Percentiles rank a stretch among this genome's conserved stretches.
These are phyloP conservation scores for Aspergillus ochraceoroseus DNA, from an alignment of 2,329 filamentous ascomycete species.

Conservation along the genomic window DNA sequence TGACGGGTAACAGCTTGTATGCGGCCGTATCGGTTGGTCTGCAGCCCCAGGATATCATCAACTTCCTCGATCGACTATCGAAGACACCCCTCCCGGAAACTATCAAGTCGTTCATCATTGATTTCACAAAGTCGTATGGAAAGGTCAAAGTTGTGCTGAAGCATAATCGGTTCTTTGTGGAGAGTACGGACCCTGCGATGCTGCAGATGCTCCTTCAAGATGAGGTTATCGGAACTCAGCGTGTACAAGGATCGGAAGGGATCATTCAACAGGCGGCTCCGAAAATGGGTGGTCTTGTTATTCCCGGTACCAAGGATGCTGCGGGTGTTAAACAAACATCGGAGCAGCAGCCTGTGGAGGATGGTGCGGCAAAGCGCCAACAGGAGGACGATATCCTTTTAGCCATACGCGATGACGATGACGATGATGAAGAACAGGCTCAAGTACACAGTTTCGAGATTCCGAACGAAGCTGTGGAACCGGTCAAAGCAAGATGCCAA, in stretches of 20 bases:
- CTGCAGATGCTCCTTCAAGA: conserved; percentile 84
- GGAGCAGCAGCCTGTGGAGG: conserved; percentile 37
- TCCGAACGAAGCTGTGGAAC: conserved; percentile 71
- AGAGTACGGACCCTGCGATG: conserved; percentile 82
- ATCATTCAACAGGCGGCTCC: conserved; percentile 78
- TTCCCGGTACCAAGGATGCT: conserved; percentile 90
- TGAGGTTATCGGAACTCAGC: conserved; percentile 70
- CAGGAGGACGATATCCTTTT: conserved; percentile 65
- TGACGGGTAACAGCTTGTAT: conserved; percentile 90
- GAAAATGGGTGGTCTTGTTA: conserved; percentile 80
- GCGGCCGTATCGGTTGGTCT: conserved; percentile 94
- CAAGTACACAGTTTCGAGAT: conserved; percentile 94
- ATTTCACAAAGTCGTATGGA: conserved; percentile 83
- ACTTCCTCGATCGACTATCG: conserved; percentile 77
- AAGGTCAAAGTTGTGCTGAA: conserved; percentile 94
- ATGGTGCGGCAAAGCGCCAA: conserved; percentile 37
- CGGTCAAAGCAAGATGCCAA: conserved; percentile 82
- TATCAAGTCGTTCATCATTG: conserved; percentile 72
- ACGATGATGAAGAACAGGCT: conserved; percentile 77
- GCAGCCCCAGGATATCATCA: conserved; percentile 82
- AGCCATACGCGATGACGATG: conserved; percentile 65
- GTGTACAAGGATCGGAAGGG: conserved; percentile 66
- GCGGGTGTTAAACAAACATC: conserved; percentile 75
- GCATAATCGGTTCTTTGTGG: conserved; percentile 89
- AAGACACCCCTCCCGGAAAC: conserved; percentile 82